Conservation (phyloP, 495 filamentous ascomycete species). For the Paragyromitra xinjiangensis region DNA sequence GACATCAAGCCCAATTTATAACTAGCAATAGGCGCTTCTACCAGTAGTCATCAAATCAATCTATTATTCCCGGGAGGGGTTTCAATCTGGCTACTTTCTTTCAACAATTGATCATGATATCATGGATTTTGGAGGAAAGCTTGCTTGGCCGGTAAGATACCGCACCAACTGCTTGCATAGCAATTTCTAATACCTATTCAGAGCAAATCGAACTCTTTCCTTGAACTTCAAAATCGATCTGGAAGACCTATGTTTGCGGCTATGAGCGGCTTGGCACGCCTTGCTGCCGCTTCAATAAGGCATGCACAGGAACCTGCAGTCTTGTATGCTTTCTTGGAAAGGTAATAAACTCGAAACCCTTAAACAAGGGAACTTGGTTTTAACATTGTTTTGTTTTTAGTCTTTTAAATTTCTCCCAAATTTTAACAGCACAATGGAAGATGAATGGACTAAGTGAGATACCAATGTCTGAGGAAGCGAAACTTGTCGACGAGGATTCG, state of each 20-base stretch:
- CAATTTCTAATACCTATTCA: conserved; percentile 37
- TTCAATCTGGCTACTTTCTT: conserved; percentile 84
- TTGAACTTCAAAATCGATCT: conserved; percentile 60
- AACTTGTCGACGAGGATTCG: conserved; percentile 75
- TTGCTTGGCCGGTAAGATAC: conserved; percentile 71
- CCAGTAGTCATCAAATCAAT: conserved; percentile 74
- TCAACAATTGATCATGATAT: conserved; percentile 79
- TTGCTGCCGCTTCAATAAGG: conserved; percentile 78
- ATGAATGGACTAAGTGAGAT: conserved; percentile 84
- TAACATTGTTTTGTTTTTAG: conserved; percentile 22
- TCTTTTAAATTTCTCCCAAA: conserved; percentile 73
- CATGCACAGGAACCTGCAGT: conserved; percentile 68
- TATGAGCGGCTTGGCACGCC: conserved; percentile 78
- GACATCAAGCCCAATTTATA: conserved; percentile 6
- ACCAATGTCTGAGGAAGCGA: conserved; percentile 76
- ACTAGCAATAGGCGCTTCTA: conserved; percentile 63
- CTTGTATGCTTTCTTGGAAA: conserved; percentile 74
- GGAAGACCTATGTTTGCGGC: conserved; percentile 77
- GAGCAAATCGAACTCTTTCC: conserved; percentile 62
- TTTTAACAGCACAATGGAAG: conserved; percentile 81
- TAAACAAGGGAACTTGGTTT: neutral
- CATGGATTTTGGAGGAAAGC: conserved; percentile 69
- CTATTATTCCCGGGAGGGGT: conserved; percentile 75
- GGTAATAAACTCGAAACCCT: conserved; percentile 49
- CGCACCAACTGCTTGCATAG: neutral